Base-by-base conservation (phyloP, 495 filamentous ascomycete species). In the Cladorrhinum samala region DNA sequence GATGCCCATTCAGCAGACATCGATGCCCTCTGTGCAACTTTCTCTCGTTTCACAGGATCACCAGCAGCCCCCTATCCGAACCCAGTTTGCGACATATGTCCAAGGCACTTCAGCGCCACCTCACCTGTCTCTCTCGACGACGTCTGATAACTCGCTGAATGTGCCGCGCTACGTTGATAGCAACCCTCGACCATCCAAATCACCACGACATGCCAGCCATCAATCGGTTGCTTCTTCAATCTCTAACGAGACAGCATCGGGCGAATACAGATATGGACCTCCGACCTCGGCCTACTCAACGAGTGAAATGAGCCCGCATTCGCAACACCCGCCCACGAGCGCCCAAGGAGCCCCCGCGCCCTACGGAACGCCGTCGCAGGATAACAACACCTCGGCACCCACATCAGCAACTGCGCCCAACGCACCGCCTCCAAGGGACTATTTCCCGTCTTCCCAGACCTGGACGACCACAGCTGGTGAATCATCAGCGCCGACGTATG, bases 121-220 rank as follows among this genome's bases (percentile, higher is more conserved):
- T 16, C 74, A 77, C 37, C 63, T 75, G 23, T 69, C 71, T n/a
- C 63, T 73, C 19, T 59, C 73, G 14, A 68, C 71, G 5, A 68
- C 72, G 11, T 58, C 67, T 4, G 63, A 71, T 58, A 64, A 63
- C 58, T 63, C 65, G 36, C 64, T 76, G 51, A 72, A 68, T 57
- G 64, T 74, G 27, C 69, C 70, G 19, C 66, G 73, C 49, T 78
- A 77, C 58, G 68, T 79, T 24, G 76, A 79, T 58, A 72, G 63
- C 50, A 79, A 81, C 56, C 76, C 77, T 13, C 71, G 78, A 13
- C 78, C 78, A 16, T 62, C 75, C 41, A 81, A 81, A 59, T 76
- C 71, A 49, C 76, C 78, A 8, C 68, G 78, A 16, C 76, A 78
- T 56, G 67, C 64, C n/a, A 72, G 67, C 62, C 73, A 72, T 64